phyloP scores from a whole-genome alignment of 768 basidiomycete genomes.

The Mycena maculata region DNA sequence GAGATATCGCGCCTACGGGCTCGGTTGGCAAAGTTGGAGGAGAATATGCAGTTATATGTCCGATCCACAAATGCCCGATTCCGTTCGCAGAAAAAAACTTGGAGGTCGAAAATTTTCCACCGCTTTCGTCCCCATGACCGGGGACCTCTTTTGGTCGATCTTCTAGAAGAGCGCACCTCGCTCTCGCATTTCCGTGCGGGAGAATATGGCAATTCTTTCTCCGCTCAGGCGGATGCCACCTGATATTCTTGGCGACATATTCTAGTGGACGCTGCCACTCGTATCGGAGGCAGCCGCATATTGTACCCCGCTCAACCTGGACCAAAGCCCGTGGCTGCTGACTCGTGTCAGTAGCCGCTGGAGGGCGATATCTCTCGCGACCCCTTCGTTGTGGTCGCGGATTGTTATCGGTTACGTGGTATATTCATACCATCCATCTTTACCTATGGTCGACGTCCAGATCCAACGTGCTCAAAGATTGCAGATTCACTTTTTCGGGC shows the following conservation, averaged over 20 bases:
- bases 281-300: not conserved
- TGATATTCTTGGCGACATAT: constrained; percentile 6
- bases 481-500: too few relatives aligned
- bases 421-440: too few relatives aligned
- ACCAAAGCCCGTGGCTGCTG: not conserved
- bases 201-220: not conserved
- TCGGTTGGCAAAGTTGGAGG: not conserved
- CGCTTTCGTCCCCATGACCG: too few relatives aligned
- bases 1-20: not conserved
- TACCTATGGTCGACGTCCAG: too few relatives aligned
- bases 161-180: not conserved
- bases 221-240: constrained; percentile 1
- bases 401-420: not conserved
- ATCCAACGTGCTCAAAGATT: too few relatives aligned
- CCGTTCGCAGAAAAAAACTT: too few relatives aligned
- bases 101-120: too few relatives aligned
- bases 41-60: too few relatives aligned
- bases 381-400: not conserved
- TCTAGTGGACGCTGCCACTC: not conserved
- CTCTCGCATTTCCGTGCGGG: not conserved
- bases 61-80: too few relatives aligned
- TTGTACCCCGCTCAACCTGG: not conserved
- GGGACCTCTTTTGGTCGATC: too few relatives aligned
- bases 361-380: not conserved
- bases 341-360: not conserved